Base-by-base conservation (phyloP, 2,329 filamentous ascomycete genomes). In the Colletotrichum sp. region DNA sequence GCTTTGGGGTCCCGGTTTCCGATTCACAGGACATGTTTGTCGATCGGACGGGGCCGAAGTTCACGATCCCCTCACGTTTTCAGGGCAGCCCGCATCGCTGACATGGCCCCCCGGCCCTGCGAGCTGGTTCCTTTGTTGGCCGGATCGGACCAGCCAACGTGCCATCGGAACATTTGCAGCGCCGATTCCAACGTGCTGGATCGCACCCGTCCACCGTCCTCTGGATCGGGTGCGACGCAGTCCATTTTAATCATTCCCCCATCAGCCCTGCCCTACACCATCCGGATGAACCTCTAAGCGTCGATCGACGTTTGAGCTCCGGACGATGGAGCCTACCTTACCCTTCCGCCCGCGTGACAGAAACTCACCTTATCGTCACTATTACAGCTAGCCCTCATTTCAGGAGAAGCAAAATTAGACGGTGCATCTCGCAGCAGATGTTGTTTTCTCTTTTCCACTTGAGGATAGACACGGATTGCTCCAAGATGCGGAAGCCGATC, bases 41-140 rank as follows among this genome's bases (percentile, higher is more conserved):
- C 64, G 70, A 76, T 76, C 70, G 74, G 74, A 69, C 64, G 65
- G 63, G 57, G 21, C 74, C 57, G 74, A 52, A 76, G 21, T 65
- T 73, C 70, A 64, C 74, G 74, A 76, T 76, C 70, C 34, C 64
- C 44, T 76, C 70, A 69, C 13, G 9, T 65, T 60, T 69, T 30
- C 74, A 60, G 64, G 70, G 64, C 70, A 64, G 49, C 62, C 74
- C 28, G 74, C 70, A 76, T 76, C 74, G 74, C 63, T 26, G 34
- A 59, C 62, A 34, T 34, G 57, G 28, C 26, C 52, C 72, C 49
- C 60, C 21, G 62, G 68, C 62, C 36, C 68, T 65, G n/a, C 64
- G 64, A 65, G 62, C 49, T 73, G 64, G 70, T 65, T 32, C 55
- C 32, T 75, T 73, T 65, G 70, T 62, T 69, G 70, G 70, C 68